Evolutionary conservation across 2,329 filamentous ascomycete genomes (phyloP).

Genomic region (Aspergillus quadrilineatus): DNA sequence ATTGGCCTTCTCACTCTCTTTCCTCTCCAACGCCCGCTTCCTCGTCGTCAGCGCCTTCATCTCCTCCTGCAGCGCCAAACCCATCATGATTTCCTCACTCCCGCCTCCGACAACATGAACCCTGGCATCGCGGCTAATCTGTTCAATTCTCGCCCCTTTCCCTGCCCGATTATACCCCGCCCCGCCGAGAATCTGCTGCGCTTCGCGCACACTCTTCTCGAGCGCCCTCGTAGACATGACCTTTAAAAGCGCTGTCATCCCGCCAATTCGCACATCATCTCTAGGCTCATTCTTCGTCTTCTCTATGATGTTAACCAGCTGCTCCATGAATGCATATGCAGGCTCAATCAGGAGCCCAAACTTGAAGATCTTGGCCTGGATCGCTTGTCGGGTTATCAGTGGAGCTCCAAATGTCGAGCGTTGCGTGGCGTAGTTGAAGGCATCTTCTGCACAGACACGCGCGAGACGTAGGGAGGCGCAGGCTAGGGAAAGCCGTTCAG

Average conservation of each 20-base stretch:
- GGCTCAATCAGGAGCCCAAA: constrained; percentile 61
- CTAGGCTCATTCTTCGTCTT: constrained; percentile 40
- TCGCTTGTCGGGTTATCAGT: constrained; percentile 59
- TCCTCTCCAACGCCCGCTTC: constrained; percentile 27
- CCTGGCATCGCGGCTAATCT: constrained; percentile 54
- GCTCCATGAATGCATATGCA: constrained; percentile 62
- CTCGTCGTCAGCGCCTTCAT: constrained; percentile 32
- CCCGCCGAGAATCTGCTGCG: constrained; percentile 57
- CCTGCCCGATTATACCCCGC: constrained; percentile 53
- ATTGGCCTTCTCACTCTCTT: constrained; percentile 19
- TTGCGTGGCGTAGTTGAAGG: constrained; percentile 63
- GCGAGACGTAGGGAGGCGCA: constrained; percentile 63
- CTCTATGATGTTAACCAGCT: constrained; percentile 57
- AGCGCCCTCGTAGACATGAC: constrained; percentile 54
- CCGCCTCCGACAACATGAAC: constrained; percentile 46
- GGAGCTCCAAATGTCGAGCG: constrained; percentile 63
- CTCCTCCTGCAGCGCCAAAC: constrained; percentile 34
- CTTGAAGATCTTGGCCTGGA: constrained; percentile 60
- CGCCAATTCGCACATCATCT: constrained; percentile 48
- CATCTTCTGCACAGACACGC: constrained; percentile 59
- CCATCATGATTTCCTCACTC: constrained; percentile 43
- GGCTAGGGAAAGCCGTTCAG: constrained; percentile 67
- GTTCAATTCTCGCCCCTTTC: constrained; percentile 52
- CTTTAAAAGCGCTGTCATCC: constrained; percentile 54
- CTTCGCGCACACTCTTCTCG: constrained; percentile 55